These are phyloP conservation scores for Mortierella sp. DNA, from an alignment of 371 early-diverging fungal species.

Conservation along the genomic window DNA sequence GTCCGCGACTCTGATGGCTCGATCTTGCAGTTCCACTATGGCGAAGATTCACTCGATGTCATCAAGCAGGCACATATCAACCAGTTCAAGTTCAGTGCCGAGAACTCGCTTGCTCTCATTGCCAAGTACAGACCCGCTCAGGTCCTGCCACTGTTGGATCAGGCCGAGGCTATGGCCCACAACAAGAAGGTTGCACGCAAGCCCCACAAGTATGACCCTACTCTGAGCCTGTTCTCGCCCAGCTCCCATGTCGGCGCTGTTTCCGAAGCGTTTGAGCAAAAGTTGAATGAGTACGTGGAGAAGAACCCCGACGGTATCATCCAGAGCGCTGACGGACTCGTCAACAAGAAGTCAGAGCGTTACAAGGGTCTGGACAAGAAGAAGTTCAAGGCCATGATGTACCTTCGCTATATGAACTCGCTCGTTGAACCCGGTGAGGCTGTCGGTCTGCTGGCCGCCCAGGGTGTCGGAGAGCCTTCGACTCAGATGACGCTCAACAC, in stretches of 20 bases:
- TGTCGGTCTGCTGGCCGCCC: conserved; percentile 99
- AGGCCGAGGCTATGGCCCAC: conserved; percentile 80
- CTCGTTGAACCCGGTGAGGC: conserved; percentile 98
- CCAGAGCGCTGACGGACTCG: conserved; percentile 53
- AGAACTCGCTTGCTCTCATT: conserved; percentile 87
- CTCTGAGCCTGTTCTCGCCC: conserved; percentile 85
- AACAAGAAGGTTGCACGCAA: conserved; percentile 84
- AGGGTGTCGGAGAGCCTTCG: conserved; percentile 99
- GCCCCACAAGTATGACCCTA: conserved; percentile 82
- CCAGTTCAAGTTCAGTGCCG: conserved; percentile 94
- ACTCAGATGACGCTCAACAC: conserved; percentile 99
- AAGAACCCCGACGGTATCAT: conserved; percentile 76
- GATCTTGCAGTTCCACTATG: conserved; percentile 98
- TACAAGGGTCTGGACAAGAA: conserved; percentile 65
- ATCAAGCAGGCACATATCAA: conserved; percentile 92
- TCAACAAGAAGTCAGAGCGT: conserved; percentile 67
- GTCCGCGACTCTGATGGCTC: conserved; percentile 96
- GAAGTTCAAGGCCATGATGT: conserved; percentile 92
- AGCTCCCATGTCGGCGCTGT: conserved; percentile 90
- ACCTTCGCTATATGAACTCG: conserved; percentile 93
- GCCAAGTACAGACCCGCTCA: conserved; percentile 84
- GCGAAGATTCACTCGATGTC: conserved; percentile 99
- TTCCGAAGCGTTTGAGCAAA: conserved; percentile 76
- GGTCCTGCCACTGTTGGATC: conserved; percentile 79
- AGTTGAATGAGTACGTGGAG: conserved; percentile 69